These are phyloP conservation scores for Daedalea quercina DNA, from an alignment of 768 basidiomycete species.

Conservation along the genomic window DNA sequence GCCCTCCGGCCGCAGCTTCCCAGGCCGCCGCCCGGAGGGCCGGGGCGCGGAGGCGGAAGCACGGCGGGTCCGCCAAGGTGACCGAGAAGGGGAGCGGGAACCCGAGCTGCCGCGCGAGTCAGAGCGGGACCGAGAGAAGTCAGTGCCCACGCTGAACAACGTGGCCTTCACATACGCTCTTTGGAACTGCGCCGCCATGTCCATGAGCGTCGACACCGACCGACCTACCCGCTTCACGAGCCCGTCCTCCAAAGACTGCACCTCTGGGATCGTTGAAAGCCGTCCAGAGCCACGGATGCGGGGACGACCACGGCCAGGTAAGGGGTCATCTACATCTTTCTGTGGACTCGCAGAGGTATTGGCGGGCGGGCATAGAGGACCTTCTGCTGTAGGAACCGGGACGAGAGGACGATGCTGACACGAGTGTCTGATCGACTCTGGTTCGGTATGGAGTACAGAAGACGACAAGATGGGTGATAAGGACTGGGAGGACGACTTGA, in stretches of 20 bases:
- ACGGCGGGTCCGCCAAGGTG: slow-evolving; percentile 8
- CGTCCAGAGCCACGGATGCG: not conserved
- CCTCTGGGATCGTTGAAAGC: not conserved
- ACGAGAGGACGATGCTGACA: slow-evolving; percentile 4
- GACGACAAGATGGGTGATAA: slow-evolving; percentile 1
- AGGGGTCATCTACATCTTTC: not conserved
- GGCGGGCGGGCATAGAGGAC: slow-evolving; percentile 9
- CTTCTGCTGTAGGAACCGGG: slow-evolving; percentile 6
- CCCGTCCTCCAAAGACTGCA: not conserved
- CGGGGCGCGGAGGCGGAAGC: slow-evolving; percentile 3
- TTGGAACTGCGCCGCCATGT: slow-evolving; percentile 51
- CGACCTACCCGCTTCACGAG: slow-evolving; percentile 26
- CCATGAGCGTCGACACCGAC: slow-evolving; percentile 37
- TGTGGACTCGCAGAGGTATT: slow-evolving; percentile 7
- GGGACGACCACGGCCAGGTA: not conserved
- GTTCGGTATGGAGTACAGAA: slow-evolving; percentile 1
- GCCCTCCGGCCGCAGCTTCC: slow-evolving; percentile 30
- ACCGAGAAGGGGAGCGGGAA: slow-evolving; percentile 14
- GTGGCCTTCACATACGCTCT: slow-evolving; percentile 50
- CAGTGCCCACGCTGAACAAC: slow-evolving; percentile 35
- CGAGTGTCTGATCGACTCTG: slow-evolving; percentile 3
- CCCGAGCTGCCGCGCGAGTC: slow-evolving; percentile 15
- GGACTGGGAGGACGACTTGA: slow-evolving; percentile 18
- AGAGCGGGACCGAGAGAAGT: slow-evolving; percentile 10
- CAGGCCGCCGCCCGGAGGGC: slow-evolving; percentile 6